phyloP scores from a whole-genome alignment of 768 basidiomycete species.

The Boletus pseudo-olivaceus region DNA sequence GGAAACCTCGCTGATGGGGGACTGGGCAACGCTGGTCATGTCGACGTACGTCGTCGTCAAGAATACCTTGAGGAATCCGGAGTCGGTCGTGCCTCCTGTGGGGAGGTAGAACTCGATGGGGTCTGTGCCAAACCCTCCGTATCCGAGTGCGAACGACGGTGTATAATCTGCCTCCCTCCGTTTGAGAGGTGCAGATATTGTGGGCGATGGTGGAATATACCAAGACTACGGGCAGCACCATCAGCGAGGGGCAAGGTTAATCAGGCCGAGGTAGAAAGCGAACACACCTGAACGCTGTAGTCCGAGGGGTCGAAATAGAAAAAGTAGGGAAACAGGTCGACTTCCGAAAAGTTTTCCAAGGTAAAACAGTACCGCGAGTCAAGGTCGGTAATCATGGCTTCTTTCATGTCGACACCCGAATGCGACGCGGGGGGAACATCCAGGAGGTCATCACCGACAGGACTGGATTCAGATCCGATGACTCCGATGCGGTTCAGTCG shows the following conservation, averaged over 20 bases:
- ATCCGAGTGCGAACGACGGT: constrained; percentile 21
- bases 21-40: constrained; percentile 13
- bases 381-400: constrained; percentile 14
- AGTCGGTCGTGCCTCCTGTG: background rate
- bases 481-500: constrained; percentile 8
- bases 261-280: background rate
- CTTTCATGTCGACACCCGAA: constrained; percentile 2
- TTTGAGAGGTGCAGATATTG: constrained; percentile 10
- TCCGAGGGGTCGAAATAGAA: constrained; percentile 25
- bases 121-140: constrained; percentile 18
- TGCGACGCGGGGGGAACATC: background rate
- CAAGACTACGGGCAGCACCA: constrained; percentile 6
- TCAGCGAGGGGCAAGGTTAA: background rate
- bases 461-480: background rate
- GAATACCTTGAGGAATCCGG: constrained; percentile 23
- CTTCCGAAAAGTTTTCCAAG: constrained; percentile 13
- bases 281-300: constrained; percentile 15
- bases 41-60: constrained; percentile 20
- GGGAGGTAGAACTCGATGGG: constrained; percentile 18
- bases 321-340: constrained; percentile 22
- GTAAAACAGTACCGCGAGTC: constrained; percentile 13
- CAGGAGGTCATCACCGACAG: constrained; percentile 12
- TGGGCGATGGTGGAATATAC: constrained; percentile 10
- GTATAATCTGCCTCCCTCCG: background rate
- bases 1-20: background rate